Evolutionary conservation across 352 stramenopile genomes (phyloP).

Genomic region (Phytophthora macrochlamydospora): DNA sequence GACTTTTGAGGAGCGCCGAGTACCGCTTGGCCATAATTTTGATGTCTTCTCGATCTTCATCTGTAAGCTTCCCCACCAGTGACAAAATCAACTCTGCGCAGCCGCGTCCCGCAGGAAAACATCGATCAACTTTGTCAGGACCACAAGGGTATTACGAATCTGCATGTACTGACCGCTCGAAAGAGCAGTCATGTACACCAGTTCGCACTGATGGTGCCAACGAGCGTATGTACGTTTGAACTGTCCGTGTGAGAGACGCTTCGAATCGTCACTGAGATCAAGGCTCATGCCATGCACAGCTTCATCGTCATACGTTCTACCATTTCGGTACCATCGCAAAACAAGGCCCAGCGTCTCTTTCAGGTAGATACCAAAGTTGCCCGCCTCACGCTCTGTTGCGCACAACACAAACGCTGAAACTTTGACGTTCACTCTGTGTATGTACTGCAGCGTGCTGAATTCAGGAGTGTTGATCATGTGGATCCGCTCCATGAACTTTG

Average conservation of each 20-base stretch:
- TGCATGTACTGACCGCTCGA: slow-evolving; percentile 81
- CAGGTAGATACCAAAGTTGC: slow-evolving; percentile 88
- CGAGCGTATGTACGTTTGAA: slow-evolving; percentile 79
- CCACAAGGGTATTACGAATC: slow-evolving; percentile 84
- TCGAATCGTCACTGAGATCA: slow-evolving; percentile 68
- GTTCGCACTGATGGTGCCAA: slow-evolving; percentile 76
- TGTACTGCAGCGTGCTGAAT: slow-evolving; percentile 85
- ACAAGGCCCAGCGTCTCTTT: slow-evolving; percentile 78
- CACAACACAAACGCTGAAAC: slow-evolving; percentile 81
- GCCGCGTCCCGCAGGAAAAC: slow-evolving; percentile 70
- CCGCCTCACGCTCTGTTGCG: slow-evolving; percentile 83
- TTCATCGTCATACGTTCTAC: slow-evolving; percentile 79
- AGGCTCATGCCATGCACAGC: slow-evolving; percentile 76
- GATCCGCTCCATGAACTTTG: slow-evolving; percentile 87
- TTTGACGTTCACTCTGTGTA: slow-evolving; percentile 79
- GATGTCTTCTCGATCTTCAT: slow-evolving; percentile 88
- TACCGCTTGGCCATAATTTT: slow-evolving; percentile 92
- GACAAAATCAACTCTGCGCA: slow-evolving; percentile 67
- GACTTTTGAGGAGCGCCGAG: slow-evolving; percentile 80
- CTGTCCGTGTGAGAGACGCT: slow-evolving; percentile 63
- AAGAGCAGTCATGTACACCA: slow-evolving; percentile 67
- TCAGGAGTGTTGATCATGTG: slow-evolving; percentile 74
- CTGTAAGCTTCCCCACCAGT: slow-evolving; percentile 69
- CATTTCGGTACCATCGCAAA: slow-evolving; percentile 81
- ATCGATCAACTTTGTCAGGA: slow-evolving; percentile 90